A percentile compares a stretch with the other conserved stretches of the same genome.
Evolutionary conservation across 108 stramenopile genomes (phyloP).

Genomic region (Pseudonitzschia pungens): DNA sequence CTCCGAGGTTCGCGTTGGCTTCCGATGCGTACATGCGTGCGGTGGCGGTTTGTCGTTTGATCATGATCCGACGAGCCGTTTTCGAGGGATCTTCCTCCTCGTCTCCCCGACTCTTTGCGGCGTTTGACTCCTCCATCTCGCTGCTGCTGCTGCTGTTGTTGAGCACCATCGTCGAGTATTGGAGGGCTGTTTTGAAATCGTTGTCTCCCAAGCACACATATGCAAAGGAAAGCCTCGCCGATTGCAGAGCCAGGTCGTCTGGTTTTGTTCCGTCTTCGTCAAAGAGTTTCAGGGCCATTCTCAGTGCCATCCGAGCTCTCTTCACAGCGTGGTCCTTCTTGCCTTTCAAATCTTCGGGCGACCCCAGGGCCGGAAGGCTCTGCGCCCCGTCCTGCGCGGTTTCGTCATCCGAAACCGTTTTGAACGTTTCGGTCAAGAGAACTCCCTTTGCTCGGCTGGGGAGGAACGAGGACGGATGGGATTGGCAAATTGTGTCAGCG

Average conservation of each 20-base stretch:
- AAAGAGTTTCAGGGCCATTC: constrained; percentile 24
- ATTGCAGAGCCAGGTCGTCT: constrained; percentile 13
- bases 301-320: constrained; percentile 33
- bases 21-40: constrained; percentile 71
- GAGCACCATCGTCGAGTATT: constrained; percentile 43
- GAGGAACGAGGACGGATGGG: not conserved
- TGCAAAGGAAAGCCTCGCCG: constrained; percentile 51
- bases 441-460: constrained; percentile 11
- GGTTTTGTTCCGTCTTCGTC: not conserved
- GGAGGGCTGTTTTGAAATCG: constrained; percentile 44
- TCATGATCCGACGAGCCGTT: not conserved
- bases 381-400: not conserved
- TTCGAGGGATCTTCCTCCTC: constrained; percentile 5
- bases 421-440: constrained; percentile 11
- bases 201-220: constrained; percentile 57
- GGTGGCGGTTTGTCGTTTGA: constrained; percentile 46
- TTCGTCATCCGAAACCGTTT: not conserved
- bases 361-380: constrained; percentile 30
- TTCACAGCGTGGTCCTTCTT: constrained; percentile 32
- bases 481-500: not conserved
- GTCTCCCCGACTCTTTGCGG: not conserved
- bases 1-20: constrained; percentile 51
- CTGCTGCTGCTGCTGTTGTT: not conserved
- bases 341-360: constrained; percentile 43
- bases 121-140: not conserved